phyloP scores from a whole-genome alignment of 306 rosid species.

The Delonix regia region DNA sequence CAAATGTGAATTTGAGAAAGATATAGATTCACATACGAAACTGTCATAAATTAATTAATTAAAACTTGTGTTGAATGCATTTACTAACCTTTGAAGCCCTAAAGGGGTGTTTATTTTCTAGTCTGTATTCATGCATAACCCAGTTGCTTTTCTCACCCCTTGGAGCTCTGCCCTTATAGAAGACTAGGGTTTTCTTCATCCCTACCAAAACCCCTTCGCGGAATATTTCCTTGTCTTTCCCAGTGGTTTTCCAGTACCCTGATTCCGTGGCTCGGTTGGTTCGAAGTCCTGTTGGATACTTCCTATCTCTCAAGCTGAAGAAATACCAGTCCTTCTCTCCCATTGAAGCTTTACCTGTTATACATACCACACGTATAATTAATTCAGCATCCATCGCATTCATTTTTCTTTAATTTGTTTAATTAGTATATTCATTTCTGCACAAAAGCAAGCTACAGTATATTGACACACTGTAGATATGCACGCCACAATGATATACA shows the following conservation, averaged over 20 bases:
- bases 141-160: conserved; percentile 85
- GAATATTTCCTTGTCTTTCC: conserved; percentile 79
- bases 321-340: conserved; percentile 91
- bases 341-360: conserved; percentile 69
- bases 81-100: conserved; percentile 61
- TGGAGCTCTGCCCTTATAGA: conserved; percentile 86
- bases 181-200: conserved; percentile 86
- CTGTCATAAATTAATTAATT: too few species aligned
- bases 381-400: too few species aligned
- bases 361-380: too few species aligned
- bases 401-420: too few species aligned
- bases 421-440: too few species aligned
- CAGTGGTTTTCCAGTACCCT: conserved; percentile 81
- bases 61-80: too few species aligned
- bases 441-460: too few species aligned
- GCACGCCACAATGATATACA: too few species aligned
- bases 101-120: conserved; percentile 51
- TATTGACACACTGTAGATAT: too few species aligned
- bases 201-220: conserved; percentile 58
- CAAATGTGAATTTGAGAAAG: too few species aligned
- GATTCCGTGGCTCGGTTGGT: conserved; percentile 83
- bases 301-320: conserved; percentile 73
- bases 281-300: conserved; percentile 81
- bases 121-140: conserved; percentile 91
- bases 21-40: too few species aligned